Percentiles rank a stretch among this genome's conserved stretches.
These are phyloP conservation scores for Trichoderma simmonsii DNA, from an alignment of 2,329 filamentous ascomycete genomes.

Conservation along the genomic window DNA sequence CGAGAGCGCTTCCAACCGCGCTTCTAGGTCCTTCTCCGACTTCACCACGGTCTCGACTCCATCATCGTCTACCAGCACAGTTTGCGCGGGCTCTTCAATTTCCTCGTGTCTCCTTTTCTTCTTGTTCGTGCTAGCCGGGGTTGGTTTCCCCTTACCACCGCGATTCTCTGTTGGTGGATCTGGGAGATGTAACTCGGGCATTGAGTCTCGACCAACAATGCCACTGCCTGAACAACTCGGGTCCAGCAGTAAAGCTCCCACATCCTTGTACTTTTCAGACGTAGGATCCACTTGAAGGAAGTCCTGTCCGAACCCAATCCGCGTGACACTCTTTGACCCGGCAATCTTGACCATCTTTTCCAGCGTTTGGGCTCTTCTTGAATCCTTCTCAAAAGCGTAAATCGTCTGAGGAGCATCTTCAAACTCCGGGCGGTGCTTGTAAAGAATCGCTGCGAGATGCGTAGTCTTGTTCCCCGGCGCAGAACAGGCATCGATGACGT, in stretches of 20 bases:
- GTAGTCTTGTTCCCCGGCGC: slow-evolving; percentile 98
- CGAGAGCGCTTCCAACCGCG: slow-evolving; percentile 70
- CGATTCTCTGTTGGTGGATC: slow-evolving; percentile 27
- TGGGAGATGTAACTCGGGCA: slow-evolving; percentile 63
- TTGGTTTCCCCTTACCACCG: not conserved
- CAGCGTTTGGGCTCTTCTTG: slow-evolving; percentile 67
- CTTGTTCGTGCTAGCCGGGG: slow-evolving; percentile 28
- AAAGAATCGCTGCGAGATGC: slow-evolving; percentile 76
- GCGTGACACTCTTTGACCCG: slow-evolving; percentile 64
- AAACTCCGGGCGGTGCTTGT: slow-evolving; percentile 38
- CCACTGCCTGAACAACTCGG: slow-evolving; percentile 95
- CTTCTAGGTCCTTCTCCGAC: slow-evolving; percentile 55
- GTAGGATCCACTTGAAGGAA: slow-evolving; percentile 73
- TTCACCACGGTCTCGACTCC: slow-evolving; percentile 52
- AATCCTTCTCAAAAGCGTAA: slow-evolving; percentile 77
- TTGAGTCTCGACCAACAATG: slow-evolving; percentile 83
- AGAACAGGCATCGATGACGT: slow-evolving; percentile 88
- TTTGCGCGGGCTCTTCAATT: slow-evolving; percentile 29
- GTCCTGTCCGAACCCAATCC: slow-evolving; percentile 71
- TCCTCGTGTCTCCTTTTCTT: slow-evolving; percentile 48
- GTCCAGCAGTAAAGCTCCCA: slow-evolving; percentile 81
- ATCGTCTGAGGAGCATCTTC: slow-evolving; percentile 46
- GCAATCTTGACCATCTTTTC: slow-evolving; percentile 81
- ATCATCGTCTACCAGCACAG: slow-evolving; percentile 54
- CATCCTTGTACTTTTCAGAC: slow-evolving; percentile 59